Evolutionary conservation across 2,329 filamentous ascomycete species (phyloP), one percentile per base, ranked within the genome.

Genomic region (Aureobasidium zeae): DNA sequence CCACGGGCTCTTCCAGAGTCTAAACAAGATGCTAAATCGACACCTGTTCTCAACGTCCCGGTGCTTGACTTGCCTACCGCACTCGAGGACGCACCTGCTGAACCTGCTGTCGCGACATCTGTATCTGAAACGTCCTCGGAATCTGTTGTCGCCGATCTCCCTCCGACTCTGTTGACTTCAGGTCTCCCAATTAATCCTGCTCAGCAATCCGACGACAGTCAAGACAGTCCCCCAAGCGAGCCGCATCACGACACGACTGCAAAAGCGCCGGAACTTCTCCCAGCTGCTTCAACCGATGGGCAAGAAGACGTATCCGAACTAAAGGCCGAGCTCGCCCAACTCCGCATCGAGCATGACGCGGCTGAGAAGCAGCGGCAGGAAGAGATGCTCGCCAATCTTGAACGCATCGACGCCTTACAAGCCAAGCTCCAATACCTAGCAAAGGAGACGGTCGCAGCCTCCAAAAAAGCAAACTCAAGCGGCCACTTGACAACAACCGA

Each of bases 381-480:
- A 53, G 91, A 96, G 59, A 73, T 87, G 29, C 79, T 91, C 55
- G 74, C 74, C 36, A 86, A 94, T 50, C 74, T 89, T 5, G 91
- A 98, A 63, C 79, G 83, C 25, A 91, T 95, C 44, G 91, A 98
- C 66, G 83, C 88, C 3, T 67, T 98, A 1, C 86, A 96, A 60
- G 79, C 86, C 5, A 96, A 98, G 58, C 67, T 98, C 20, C 82
- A 88, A 52, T 95, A 93, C 56, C 68, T 98, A 10, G 81, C 88
- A 2, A 82, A 82, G 49, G 83, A 88, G 56, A 81, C 84, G 10
- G 77, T 83, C 0, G 81, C 88, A 22, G 72, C 81, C 0, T 86
- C 91, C 1, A 82, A 80, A 56, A 76, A 78, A 52, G 73, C 79
- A 5, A 79, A 77, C 2, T 66, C 72, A n/a, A 67, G 72, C 17